Base-by-base conservation (phyloP, 2,329 filamentous ascomycete species). In the Aureobasidium subglaciale region DNA sequence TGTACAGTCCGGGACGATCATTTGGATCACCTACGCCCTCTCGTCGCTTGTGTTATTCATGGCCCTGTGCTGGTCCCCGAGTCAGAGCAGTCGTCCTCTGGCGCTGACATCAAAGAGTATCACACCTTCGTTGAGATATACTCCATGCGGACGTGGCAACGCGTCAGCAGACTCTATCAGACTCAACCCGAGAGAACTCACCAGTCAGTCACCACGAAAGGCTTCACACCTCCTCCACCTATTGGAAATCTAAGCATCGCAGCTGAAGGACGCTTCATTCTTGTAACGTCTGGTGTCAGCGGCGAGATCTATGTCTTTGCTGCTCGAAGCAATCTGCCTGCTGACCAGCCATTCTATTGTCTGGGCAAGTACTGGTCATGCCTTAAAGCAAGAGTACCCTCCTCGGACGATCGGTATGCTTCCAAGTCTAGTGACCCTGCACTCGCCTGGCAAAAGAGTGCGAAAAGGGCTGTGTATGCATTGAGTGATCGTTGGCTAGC, bases 111-210 rank as follows among this genome's bases (percentile, higher is more conserved):
- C 57, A 79, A 82, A 48, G 78, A 79, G 43, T 95, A 92, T 65
- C 90, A 95, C 70, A 96, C 91, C 0, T 86, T 86, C 0, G 89
- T 96, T 5, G 90, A 96, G 63, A 76, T 97, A 0, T 95, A 92
- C 70, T 96, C 91, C 1, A 74, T 97, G 58, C 83, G 81, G 62
- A 88, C 85, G n/a, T 85, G 84, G 63, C 78, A 81, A 59, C 81
- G 82, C 55, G 72, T 96, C 55, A 81, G 85, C 24, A 86, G 88
- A 0, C 75, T 97, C 8, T 84, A 95, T 58, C 81, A 84, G 63
- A 84, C 86, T 40, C 80, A 87, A 48, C 77, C 82, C 66, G 75
- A 83, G 54, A 73, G 82, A 43, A 70, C 88, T 63, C 76, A 79
- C 64, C 73, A 80, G 58, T 73, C 84, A 34, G 53, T 74, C 66